Percentiles rank a stretch among this genome's conserved stretches.
Evolutionary conservation across 1,139 yeast genomes (phyloP).

Genomic region (Geotrichum klebahnii): DNA sequence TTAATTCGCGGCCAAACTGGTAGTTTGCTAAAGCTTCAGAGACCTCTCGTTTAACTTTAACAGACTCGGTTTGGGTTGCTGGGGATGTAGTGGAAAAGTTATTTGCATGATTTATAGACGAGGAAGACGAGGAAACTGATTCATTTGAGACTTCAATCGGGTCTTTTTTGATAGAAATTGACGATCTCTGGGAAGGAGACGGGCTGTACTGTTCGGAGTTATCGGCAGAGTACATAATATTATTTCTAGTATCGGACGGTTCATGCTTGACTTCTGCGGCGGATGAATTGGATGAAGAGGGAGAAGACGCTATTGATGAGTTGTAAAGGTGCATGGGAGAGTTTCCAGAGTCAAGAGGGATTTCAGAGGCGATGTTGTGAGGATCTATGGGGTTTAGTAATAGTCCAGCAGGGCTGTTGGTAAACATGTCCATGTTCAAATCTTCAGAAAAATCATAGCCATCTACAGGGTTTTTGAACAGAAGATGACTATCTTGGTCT

Average conservation of each 20-base stretch:
- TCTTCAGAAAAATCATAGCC: conserved; percentile 29
- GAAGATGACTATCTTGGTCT: conserved; percentile 7
- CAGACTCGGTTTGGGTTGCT: conserved; percentile 1
- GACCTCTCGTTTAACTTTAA: conserved; percentile 4
- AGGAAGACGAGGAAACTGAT: neutral
- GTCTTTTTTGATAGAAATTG: neutral
- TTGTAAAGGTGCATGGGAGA: conserved; percentile 6
- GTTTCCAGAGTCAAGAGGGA: neutral
- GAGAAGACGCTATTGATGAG: conserved; percentile 17
- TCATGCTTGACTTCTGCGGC: neutral
- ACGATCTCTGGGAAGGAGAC: neutral
- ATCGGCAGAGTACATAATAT: neutral
- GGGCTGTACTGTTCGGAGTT: neutral
- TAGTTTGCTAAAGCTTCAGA: conserved; percentile 16
- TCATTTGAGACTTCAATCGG: neutral
- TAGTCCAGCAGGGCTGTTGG: conserved; percentile 13
- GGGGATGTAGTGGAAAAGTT: conserved; percentile 1
- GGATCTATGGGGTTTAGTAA: neutral
- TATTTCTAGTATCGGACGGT: too few species aligned
- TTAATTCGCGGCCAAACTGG: conserved; percentile 18
- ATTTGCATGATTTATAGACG: neutral
- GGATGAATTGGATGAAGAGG: conserved; percentile 1
- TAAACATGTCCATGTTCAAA: conserved; percentile 30
- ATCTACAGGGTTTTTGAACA: conserved; percentile 14
- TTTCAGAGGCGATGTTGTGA: neutral